phyloP scores from a whole-genome alignment of 352 stramenopile species.

The Lagenidium sp. region DNA sequence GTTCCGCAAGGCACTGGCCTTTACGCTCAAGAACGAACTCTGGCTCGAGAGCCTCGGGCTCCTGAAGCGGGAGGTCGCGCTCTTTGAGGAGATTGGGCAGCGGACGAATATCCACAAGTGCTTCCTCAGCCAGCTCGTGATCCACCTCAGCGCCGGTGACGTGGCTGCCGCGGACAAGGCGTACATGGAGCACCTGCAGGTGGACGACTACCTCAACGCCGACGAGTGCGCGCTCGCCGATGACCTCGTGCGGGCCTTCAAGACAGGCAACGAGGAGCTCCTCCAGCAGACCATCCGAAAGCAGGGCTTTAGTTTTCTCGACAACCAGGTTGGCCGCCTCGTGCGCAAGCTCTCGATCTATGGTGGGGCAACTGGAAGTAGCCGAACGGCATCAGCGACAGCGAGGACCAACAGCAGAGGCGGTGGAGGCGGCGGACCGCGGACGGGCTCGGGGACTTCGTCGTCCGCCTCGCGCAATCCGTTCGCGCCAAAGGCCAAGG shows the following conservation, averaged over 20 bases:
- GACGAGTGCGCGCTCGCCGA: constrained; percentile 72
- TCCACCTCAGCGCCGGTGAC: constrained; percentile 46
- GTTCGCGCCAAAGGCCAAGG: constrained; percentile 19
- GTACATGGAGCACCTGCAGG: constrained; percentile 72
- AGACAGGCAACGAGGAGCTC: constrained; percentile 67
- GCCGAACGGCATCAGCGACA: constrained; percentile 17
- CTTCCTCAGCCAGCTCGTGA: constrained; percentile 58
- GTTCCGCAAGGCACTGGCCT: constrained; percentile 73
- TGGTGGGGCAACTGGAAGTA: constrained; percentile 10
- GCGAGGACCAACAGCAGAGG: constrained; percentile 3
- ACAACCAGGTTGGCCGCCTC: constrained; percentile 68
- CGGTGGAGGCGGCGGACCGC: constrained; percentile 14
- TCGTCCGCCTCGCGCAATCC: constrained; percentile 15
- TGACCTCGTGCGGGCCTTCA: constrained; percentile 70
- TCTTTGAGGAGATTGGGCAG: constrained; percentile 68
- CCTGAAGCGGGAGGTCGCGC: constrained; percentile 32
- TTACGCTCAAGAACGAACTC: constrained; percentile 44
- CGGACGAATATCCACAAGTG: constrained; percentile 59
- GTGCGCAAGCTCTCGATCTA: constrained; percentile 66
- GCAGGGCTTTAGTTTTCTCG: constrained; percentile 61
- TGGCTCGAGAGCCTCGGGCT: constrained; percentile 37
- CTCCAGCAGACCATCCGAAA: constrained; percentile 68
- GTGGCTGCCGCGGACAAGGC: constrained; percentile 63
- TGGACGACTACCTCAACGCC: constrained; percentile 59
- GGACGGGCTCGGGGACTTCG: too few relatives aligned